Percentiles rank a stretch among this genome's conserved stretches.
These are phyloP conservation scores for Tuber umbilicatum DNA, from an alignment of 495 filamentous ascomycete genomes.

Conservation along the genomic window DNA sequence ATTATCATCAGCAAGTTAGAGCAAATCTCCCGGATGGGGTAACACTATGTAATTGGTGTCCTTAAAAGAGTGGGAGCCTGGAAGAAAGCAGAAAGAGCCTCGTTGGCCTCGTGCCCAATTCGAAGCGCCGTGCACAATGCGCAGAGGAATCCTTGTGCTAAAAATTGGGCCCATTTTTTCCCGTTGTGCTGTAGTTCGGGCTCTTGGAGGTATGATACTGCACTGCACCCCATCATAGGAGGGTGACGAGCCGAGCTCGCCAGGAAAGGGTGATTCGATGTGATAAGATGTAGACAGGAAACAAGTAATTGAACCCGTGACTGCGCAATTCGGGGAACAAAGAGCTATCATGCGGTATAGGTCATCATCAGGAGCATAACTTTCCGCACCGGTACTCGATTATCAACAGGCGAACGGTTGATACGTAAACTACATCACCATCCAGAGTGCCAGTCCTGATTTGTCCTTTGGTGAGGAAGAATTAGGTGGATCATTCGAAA, in stretches of 20 bases:
- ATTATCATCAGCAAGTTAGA: background rate
- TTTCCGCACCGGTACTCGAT: background rate
- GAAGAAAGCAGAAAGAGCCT: background rate
- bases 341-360: background rate
- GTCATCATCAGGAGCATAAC: background rate
- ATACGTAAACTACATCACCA: background rate
- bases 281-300: background rate
- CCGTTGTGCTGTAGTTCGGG: background rate
- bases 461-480: background rate
- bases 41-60: background rate
- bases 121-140: background rate
- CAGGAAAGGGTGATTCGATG: background rate
- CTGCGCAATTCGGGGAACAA: background rate
- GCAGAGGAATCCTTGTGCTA: background rate
- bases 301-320: background rate
- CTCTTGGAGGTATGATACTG: background rate
- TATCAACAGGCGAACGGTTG: background rate
- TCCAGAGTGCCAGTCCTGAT: background rate
- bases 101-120: background rate
- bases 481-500: background rate
- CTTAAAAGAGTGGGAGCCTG: background rate
- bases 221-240: background rate
- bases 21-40: background rate
- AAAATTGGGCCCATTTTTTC: background rate
- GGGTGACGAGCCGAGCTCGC: background rate